Conservation (phyloP, 2,329 filamentous ascomycete genomes). For the Ilyonectria sp. region DNA sequence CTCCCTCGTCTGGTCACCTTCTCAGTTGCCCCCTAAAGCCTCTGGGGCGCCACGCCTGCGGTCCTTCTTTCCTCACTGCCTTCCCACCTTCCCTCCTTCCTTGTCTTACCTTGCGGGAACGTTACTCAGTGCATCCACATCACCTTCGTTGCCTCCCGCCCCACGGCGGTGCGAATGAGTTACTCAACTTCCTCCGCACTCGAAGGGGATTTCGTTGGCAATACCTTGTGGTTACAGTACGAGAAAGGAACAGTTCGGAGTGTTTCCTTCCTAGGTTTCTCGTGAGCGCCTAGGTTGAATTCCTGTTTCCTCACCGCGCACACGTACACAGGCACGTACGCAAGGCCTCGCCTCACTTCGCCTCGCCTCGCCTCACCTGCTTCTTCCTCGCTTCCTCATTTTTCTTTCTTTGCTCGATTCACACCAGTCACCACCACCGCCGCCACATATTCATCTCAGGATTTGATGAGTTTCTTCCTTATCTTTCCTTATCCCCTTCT, state of each 20-base stretch:
- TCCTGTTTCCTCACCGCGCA: not conserved
- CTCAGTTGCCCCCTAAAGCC: constrained; percentile 9
- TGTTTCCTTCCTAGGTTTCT: not conserved
- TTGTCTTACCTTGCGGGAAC: not conserved
- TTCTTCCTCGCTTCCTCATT: not conserved
- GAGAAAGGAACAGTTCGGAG: not conserved
- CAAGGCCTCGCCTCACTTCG: not conserved
- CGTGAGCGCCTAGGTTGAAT: not conserved
- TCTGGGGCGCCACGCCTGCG: not conserved
- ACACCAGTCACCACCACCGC: not conserved
- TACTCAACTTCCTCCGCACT: not conserved
- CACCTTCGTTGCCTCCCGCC: not conserved
- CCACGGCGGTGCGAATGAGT: not conserved
- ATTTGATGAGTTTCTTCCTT: not conserved
- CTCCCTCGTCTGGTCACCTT: not conserved
- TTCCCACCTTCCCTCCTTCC: constrained; percentile 7
- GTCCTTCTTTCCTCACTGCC: constrained; percentile 6
- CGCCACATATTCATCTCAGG: not conserved
- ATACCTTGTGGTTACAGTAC: not conserved
- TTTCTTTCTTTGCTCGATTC: not conserved
- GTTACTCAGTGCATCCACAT: constrained; percentile 4
- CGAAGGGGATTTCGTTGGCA: not conserved
- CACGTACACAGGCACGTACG: not conserved
- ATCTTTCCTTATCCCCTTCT: not conserved
- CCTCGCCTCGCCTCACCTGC: not conserved